Conservation (phyloP, 1,139 yeast species). For the Yamadazyma songkhlaensis region DNA sequence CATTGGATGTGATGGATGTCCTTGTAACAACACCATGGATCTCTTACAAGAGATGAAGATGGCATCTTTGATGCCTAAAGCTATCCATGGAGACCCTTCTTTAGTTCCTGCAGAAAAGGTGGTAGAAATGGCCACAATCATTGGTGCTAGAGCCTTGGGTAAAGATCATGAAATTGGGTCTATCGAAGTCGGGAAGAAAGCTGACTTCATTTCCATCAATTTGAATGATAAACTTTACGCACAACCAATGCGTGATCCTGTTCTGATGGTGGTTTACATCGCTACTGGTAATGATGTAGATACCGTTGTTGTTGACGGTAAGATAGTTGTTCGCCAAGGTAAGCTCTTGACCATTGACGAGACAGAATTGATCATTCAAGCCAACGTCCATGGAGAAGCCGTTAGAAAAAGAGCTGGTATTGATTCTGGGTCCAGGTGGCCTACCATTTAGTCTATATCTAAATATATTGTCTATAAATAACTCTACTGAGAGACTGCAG, state of each 20-base stretch:
- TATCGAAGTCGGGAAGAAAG: slow-evolving; percentile 22
- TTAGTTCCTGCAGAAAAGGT: slow-evolving; percentile 22
- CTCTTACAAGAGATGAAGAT: slow-evolving; percentile 22
- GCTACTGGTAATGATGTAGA: slow-evolving; percentile 19
- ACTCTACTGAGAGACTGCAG: slow-evolving; percentile 1
- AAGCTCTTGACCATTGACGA: slow-evolving; percentile 18
- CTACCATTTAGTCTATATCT: slow-evolving; percentile 5
- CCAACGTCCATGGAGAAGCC: slow-evolving; percentile 13
- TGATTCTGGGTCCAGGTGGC: slow-evolving; percentile 8
- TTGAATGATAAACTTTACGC: slow-evolving; percentile 15
- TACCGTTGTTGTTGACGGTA: slow-evolving; percentile 19
- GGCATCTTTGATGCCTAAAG: slow-evolving; percentile 22
- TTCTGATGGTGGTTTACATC: slow-evolving; percentile 19
- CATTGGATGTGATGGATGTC: slow-evolving; percentile 21
- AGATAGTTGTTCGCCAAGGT: slow-evolving; percentile 13
- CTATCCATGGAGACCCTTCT: slow-evolving; percentile 17
- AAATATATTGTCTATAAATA: background rate
- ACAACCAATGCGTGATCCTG: slow-evolving; percentile 17
- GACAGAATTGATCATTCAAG: slow-evolving; percentile 17
- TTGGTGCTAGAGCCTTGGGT: slow-evolving; percentile 19
- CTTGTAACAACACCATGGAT: slow-evolving; percentile 21
- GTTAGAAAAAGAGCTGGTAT: slow-evolving; percentile 9
- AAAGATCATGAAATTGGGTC: slow-evolving; percentile 18
- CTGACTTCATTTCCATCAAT: slow-evolving; percentile 18
- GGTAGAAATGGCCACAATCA: slow-evolving; percentile 17